Base-by-base conservation (phyloP, 306 rosid species). In the Carpinus viminea region DNA sequence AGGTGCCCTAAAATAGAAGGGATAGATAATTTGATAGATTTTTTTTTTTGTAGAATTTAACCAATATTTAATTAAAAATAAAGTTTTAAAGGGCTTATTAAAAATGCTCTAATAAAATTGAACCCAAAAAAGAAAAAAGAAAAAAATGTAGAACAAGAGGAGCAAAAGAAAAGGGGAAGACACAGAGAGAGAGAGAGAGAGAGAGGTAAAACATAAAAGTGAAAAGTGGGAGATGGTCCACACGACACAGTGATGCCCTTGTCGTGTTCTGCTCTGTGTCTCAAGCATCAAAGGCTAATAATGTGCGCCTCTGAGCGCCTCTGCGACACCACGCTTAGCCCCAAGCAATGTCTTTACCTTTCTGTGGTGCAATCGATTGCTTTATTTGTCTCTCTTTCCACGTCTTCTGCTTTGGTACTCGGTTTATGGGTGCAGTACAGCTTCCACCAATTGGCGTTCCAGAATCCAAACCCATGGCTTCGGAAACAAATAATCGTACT, bases 321-420 rank as follows among this genome's bases (percentile, higher is more conserved):
- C 85, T 74, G 86, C 31, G 68, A 15, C 74, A 76, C 84, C 84
- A 83, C 91, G 88, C 90, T 78, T 78, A 70, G 75, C 75, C 83
- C 65, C 70, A 79, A 70, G 64, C 78, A 87, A 65, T 47, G 12
- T 78, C 79, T 81, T 76, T 74, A 74, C 76, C 77, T 85, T 87
- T 82, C 82, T 73, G 64, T 79, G 45, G 79, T 81, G 85, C 85
- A 79, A 87, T 87, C 86, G 86, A 85, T 87, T 79, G 56, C 82
- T 79, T 74, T 76, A 46, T 82, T 74, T 78, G 70, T 77, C 82
- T 81, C 60, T 84, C 86, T 79, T 77, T 79, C 83, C 84, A 72
- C 75, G 82, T 70, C 82, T 79, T 70, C 75, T 74, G 82, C 53
- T 70, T 41, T 41, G 8, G 8, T 41, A 5, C 45, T 5, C 45